These are phyloP conservation scores for Plasmodium cynomolgi DNA, from an alignment of 169 alveolate genomes.

Conservation along the genomic window DNA sequence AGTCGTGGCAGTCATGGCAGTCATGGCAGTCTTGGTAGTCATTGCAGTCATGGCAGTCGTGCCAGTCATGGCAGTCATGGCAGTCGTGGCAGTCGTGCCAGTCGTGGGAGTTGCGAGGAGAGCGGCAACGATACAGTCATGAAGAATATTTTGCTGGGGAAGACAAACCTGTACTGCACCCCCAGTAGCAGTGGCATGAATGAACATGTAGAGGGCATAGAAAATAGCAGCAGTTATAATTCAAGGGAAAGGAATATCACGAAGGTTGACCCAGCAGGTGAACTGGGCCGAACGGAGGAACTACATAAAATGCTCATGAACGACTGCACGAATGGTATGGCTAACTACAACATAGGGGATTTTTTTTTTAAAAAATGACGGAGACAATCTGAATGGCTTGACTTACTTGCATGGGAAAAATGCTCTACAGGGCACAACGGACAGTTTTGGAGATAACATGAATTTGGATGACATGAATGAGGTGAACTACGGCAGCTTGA, in stretches of 20 bases:
- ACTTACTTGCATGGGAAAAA: slow-evolving; percentile 14
- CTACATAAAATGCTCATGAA: background rate
- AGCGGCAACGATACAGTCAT: background rate
- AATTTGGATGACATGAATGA: background rate
- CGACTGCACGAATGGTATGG: background rate
- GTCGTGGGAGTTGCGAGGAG: background rate
- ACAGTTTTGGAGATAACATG: slow-evolving; percentile 2
- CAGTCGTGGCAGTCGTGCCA: background rate
- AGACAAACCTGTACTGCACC: background rate
- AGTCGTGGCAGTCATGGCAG: background rate
- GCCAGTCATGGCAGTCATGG: too few relatives aligned
- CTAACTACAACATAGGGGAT: background rate
- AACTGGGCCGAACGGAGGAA: background rate
- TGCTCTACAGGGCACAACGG: background rate
- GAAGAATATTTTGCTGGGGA: background rate
- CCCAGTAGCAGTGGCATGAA: background rate
- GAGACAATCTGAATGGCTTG: background rate
- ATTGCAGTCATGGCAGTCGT: background rate
- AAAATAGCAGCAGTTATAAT: background rate
- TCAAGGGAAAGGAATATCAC: background rate
- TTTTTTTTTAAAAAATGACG: slow-evolving; percentile 17
- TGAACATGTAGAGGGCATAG: background rate
- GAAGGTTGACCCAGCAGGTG: background rate
- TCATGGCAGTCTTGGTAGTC: background rate
- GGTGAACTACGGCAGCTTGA: background rate